Percentiles rank a stretch among this genome's conserved stretches.
Conservation (phyloP, 768 basidiomycete species). For the Hericium rajendrae region DNA sequence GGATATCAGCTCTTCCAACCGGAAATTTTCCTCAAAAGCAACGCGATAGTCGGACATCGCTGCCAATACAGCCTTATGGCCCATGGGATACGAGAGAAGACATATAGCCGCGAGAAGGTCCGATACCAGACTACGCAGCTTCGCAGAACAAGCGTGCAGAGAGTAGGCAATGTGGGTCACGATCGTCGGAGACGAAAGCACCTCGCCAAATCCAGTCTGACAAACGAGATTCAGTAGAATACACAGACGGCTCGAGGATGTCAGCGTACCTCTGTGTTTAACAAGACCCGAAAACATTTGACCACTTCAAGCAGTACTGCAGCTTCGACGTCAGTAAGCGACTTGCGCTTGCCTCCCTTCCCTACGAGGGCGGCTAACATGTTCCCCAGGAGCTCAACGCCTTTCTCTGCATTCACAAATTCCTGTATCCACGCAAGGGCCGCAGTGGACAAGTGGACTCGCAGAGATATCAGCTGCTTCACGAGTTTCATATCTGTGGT, state of each 20-base stretch:
- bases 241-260: neutral
- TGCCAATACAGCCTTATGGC: slow-evolving; percentile 63
- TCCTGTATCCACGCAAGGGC: slow-evolving; percentile 69
- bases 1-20: slow-evolving; percentile 68
- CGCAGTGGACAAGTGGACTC: slow-evolving; percentile 81
- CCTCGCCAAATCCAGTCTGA: slow-evolving; percentile 64
- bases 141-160: slow-evolving; percentile 55
- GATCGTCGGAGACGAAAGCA: slow-evolving; percentile 51
- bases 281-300: slow-evolving; percentile 70
- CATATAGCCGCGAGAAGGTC: slow-evolving; percentile 83
- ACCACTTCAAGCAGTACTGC: slow-evolving; percentile 63
- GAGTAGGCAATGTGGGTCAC: slow-evolving; percentile 68
- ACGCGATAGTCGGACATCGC: slow-evolving; percentile 77
- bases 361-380: slow-evolving; percentile 54
- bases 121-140: slow-evolving; percentile 56
- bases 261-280: slow-evolving; percentile 72
- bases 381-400: slow-evolving; percentile 51
- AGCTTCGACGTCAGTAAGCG: slow-evolving; percentile 55
- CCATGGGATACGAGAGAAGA: slow-evolving; percentile 60
- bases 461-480: slow-evolving; percentile 72
- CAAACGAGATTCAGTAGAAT: neutral
- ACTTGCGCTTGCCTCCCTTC: slow-evolving; percentile 54
- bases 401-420: slow-evolving; percentile 58
- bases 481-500: slow-evolving; percentile 49
- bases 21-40: slow-evolving; percentile 59